Percentiles rank a stretch among this genome's conserved stretches.
Conservation (phyloP, 208 protist genomes). For the Trypanosoma melophagium region DNA sequence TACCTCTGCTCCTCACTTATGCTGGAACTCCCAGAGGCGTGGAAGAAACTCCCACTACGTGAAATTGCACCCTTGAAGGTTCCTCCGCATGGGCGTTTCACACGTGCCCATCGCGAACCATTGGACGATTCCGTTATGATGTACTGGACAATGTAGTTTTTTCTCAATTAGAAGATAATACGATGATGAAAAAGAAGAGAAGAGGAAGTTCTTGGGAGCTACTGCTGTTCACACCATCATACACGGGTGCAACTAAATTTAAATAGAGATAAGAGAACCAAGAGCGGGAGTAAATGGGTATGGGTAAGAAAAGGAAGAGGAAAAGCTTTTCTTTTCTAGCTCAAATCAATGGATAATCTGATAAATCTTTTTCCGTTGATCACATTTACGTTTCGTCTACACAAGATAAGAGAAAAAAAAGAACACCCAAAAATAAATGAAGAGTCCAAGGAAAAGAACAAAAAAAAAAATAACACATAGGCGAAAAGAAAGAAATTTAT, state of each 20-base stretch:
- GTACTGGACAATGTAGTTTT: constrained; percentile 75
- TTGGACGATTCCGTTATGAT: constrained; percentile 69
- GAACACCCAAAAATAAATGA: neutral
- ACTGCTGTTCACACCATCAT: neutral
- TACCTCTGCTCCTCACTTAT: constrained; percentile 63
- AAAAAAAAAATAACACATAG: neutral
- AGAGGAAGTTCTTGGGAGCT: no score
- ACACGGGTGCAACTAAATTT: constrained; percentile 6
- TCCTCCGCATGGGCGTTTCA: constrained; percentile 74
- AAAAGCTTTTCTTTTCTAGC: neutral
- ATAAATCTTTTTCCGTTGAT: no score
- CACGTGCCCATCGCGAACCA: constrained; percentile 51
- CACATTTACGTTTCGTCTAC: no score
- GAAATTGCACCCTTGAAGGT: constrained; percentile 80
- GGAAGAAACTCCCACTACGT: constrained; percentile 64
- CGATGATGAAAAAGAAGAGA: no score
- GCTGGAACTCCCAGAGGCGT: constrained; percentile 62
- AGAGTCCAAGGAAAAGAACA: neutral
- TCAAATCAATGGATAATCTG: no score
- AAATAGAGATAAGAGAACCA: constrained; percentile 5
- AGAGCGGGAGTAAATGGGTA: neutral
- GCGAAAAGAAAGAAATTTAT: neutral
- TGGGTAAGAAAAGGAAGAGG: constrained; percentile 1
- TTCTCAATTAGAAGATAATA: neutral
- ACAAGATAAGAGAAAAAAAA: no score